Evolutionary conservation across 2,329 filamentous ascomycete species (phyloP).

Genomic region (Diaporthe sp.): DNA sequence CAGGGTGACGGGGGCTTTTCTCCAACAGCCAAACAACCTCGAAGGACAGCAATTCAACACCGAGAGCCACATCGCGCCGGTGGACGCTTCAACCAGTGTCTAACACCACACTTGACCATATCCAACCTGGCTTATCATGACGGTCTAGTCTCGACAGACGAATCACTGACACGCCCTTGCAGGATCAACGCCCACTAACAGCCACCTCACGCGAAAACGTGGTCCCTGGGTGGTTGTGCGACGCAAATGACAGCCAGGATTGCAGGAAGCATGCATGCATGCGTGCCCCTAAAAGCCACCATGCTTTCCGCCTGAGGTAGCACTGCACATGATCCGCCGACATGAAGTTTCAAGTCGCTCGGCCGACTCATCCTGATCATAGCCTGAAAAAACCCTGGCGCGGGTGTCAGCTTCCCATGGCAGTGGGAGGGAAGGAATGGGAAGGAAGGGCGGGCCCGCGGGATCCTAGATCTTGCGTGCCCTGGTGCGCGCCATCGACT

Average conservation of each 20-base stretch:
- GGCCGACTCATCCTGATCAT: background rate
- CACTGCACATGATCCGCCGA: constrained; percentile 16
- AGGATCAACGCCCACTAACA: background rate
- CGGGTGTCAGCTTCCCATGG: background rate
- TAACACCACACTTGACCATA: background rate
- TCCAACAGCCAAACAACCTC: background rate
- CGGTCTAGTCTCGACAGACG: background rate
- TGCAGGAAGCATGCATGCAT: background rate
- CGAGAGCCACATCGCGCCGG: background rate
- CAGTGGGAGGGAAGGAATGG: background rate
- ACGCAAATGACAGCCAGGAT: background rate
- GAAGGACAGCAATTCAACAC: background rate
- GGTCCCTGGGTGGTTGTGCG: background rate
- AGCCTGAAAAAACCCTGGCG: background rate
- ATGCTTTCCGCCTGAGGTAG: constrained; percentile 12
- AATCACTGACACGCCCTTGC: background rate
- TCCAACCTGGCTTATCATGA: background rate
- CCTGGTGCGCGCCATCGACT: background rate
- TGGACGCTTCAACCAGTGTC: background rate
- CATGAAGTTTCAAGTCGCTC: background rate
- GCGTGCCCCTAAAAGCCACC: background rate
- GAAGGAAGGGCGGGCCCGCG: background rate
- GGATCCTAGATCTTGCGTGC: background rate
- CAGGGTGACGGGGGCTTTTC: background rate
- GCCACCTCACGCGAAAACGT: background rate